Evolutionary conservation across 305 asterid species (phyloP).

Genomic region (Fraxinus sp.): DNA sequence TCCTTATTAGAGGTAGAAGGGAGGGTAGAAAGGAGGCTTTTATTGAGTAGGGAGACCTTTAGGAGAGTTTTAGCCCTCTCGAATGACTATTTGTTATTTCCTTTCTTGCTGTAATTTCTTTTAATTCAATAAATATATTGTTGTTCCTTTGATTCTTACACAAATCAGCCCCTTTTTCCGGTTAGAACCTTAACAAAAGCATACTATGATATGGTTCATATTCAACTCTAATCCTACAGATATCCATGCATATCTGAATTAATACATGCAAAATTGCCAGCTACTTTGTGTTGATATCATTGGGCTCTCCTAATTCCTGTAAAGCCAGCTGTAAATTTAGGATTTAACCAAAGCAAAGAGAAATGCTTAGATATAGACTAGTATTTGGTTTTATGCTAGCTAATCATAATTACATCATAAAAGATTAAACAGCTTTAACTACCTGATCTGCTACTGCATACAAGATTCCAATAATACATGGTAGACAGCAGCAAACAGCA

Average conservation of each 20-base stretch:
- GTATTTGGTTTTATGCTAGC: neutral
- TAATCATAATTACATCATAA: neutral
- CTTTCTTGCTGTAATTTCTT: neutral
- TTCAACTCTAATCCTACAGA: neutral
- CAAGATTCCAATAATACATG: constrained; percentile 89
- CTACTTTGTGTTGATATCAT: neutral
- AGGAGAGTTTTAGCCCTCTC: neutral
- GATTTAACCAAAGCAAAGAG: neutral
- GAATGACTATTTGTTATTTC: neutral
- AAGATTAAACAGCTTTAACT: constrained; percentile 1
- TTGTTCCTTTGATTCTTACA: neutral
- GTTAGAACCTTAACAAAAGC: neutral
- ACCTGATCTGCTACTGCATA: constrained; percentile 99
- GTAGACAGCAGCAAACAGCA: constrained; percentile 99
- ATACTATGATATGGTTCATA: neutral
- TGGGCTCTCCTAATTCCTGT: neutral
- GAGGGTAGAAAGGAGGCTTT: neutral
- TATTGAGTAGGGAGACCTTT: neutral
- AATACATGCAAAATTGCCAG: neutral
- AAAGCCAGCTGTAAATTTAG: neutral
- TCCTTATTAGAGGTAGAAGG: no score
- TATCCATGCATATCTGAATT: neutral
- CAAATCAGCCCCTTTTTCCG: neutral
- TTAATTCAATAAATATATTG: neutral
- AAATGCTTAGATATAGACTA: neutral